These are phyloP conservation scores for Heliamphora pulchella DNA, from an alignment of 179 eudicot genomes.

Conservation along the genomic window DNA sequence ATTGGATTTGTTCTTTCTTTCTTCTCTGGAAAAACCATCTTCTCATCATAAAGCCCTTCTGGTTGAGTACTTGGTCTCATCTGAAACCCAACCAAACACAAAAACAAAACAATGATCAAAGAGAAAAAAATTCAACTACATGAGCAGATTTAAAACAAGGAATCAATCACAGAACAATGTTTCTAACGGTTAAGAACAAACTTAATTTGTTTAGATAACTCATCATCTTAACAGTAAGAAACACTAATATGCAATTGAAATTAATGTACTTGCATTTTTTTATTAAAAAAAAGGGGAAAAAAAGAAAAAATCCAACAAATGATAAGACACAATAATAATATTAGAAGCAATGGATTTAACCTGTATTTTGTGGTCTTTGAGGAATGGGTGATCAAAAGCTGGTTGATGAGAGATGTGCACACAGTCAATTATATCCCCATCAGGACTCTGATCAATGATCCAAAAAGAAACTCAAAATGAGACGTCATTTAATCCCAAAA, in stretches of 20 bases:
- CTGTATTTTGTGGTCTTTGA: conserved; percentile 94
- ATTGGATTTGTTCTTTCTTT: conserved; percentile 31
- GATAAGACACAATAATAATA: background rate
- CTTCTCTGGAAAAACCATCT: conserved; percentile 32
- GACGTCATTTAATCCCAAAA: no score
- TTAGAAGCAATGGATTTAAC: conserved; percentile 23
- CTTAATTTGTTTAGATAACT: no score
- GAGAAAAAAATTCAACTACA: background rate
- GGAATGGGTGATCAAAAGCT: conserved; percentile 94
- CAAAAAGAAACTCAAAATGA: background rate
- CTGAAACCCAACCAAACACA: conserved; percentile 26
- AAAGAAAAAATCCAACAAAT: no score
- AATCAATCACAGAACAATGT: no score
- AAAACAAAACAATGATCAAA: background rate
- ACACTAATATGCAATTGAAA: no score
- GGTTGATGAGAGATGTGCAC: conserved; percentile 82
- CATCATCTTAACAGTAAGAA: no score
- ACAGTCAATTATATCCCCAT: conserved; percentile 92
- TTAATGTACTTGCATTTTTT: no score
- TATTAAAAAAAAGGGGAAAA: no score
- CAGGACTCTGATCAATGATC: conserved; percentile 70
- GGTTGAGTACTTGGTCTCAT: conserved; percentile 89
- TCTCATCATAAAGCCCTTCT: conserved; percentile 67
- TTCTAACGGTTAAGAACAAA: no score
- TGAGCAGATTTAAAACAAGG: background rate